Conservation (phyloP, 2,329 filamentous ascomycete species). For the Mycocentrospora acerina region DNA sequence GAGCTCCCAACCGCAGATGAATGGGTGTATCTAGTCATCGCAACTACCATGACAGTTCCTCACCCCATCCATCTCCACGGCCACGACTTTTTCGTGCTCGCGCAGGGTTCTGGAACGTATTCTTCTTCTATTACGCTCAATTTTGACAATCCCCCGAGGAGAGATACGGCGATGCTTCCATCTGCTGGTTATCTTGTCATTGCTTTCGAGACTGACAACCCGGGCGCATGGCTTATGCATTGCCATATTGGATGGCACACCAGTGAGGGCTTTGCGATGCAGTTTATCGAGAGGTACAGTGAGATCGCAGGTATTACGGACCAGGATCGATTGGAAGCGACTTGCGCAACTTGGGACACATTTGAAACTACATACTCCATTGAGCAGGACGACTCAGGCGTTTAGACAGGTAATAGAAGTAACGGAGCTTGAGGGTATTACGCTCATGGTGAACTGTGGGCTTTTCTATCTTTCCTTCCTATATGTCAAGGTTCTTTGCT, state of each 20-base stretch:
- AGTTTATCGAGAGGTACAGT: constrained; percentile 33
- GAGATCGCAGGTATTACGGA: constrained; percentile 27
- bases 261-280: constrained; percentile 34
- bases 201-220: constrained; percentile 41
- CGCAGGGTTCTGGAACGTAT: constrained; percentile 29
- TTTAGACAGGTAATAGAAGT: constrained; percentile 8
- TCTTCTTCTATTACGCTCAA: constrained; percentile 15
- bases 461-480: too few species aligned
- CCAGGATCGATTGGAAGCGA: constrained; percentile 3
- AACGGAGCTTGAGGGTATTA: too few species aligned
- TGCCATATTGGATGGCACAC: constrained; percentile 44
- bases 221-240: constrained; percentile 42
- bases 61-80: constrained; percentile 37
- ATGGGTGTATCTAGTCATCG: constrained; percentile 46
- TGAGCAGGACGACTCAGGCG: constrained; percentile 31
- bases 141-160: constrained; percentile 32
- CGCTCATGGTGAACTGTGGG: too few species aligned
- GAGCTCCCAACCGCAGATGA: constrained; percentile 25
- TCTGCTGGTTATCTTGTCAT: constrained; percentile 35
- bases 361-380: constrained; percentile 10
- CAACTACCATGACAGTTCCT: constrained; percentile 38
- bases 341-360: constrained; percentile 17
- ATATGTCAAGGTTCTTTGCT: too few species aligned
- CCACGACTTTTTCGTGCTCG: constrained; percentile 37
- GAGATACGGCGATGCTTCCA: constrained; percentile 37